Evolutionary conservation across 371 early-diverging fungal genomes (phyloP).

Genomic region (Mortierella sp.): DNA sequence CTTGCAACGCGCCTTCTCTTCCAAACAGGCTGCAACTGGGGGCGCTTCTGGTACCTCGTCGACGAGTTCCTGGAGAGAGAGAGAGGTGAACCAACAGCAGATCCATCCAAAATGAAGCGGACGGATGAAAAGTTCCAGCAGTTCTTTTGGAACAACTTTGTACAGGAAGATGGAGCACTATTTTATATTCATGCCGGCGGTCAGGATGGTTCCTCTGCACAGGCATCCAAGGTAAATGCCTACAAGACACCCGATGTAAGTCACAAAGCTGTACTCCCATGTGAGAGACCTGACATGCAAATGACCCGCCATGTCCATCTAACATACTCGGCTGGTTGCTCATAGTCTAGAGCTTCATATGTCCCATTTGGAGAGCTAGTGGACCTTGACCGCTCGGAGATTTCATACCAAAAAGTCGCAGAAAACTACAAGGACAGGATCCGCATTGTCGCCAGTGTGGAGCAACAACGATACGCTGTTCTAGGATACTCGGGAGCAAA

Average conservation of each 20-base stretch:
- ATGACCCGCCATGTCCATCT: too few relatives aligned
- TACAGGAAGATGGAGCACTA: slow-evolving; percentile 29
- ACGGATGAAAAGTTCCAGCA: slow-evolving; percentile 37
- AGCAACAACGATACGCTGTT: slow-evolving; percentile 20
- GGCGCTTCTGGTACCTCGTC: slow-evolving; percentile 44
- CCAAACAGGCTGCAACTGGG: slow-evolving; percentile 38
- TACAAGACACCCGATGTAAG: slow-evolving; percentile 9
- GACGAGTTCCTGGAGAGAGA: slow-evolving; percentile 19
- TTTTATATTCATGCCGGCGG: slow-evolving; percentile 7
- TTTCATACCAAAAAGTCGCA: slow-evolving; percentile 15
- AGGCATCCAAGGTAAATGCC: neutral
- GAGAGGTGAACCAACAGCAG: neutral
- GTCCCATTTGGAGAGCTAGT: slow-evolving; percentile 19
- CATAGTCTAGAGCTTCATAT: slow-evolving; percentile 27
- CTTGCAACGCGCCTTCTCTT: neutral
- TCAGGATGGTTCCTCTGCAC: neutral
- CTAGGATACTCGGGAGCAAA: slow-evolving; percentile 28
- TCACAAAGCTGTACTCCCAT: too few relatives aligned
- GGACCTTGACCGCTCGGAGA: slow-evolving; percentile 1
- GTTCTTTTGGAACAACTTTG: slow-evolving; percentile 47
- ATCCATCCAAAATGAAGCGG: neutral
- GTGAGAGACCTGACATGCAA: neutral
- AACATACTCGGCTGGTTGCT: neutral
- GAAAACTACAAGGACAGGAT: slow-evolving; percentile 11
- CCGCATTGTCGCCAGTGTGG: slow-evolving; percentile 33